Conservation (phyloP, 306 rosid species). For the Quercus alba region DNA sequence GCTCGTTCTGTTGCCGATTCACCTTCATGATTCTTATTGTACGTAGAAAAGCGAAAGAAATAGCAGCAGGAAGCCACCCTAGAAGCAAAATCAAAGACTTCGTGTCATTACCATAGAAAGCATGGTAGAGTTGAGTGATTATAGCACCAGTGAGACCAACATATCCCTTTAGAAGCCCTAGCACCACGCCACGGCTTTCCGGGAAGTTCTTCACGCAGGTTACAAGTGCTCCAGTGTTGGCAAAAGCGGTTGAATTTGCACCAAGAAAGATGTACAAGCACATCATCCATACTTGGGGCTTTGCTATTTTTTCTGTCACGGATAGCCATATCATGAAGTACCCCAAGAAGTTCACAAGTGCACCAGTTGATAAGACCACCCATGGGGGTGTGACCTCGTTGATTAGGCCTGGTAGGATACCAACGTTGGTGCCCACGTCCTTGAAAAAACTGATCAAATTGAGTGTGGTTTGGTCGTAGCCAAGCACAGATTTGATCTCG, state of each 20-base stretch:
- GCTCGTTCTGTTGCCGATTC: conserved; percentile 33
- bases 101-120: conserved; percentile 49
- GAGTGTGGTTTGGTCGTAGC: conserved; percentile 44
- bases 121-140: conserved; percentile 55
- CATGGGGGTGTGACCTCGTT: conserved; percentile 35
- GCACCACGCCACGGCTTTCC: conserved; percentile 49
- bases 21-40: conserved; percentile 47
- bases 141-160: conserved; percentile 77
- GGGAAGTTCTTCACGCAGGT: conserved; percentile 82
- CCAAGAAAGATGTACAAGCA: conserved; percentile 65
- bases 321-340: conserved; percentile 86
- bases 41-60: conserved; percentile 46
- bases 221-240: conserved; percentile 71
- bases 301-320: conserved; percentile 31
- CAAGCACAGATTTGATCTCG: conserved; percentile 31
- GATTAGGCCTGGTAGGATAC: conserved; percentile 34
- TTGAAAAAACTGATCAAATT: conserved; percentile 42
- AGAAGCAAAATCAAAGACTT: conserved; percentile 51
- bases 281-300: conserved; percentile 65
- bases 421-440: conserved; percentile 31
- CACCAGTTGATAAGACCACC: conserved; percentile 42
- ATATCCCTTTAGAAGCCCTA: conserved; percentile 64
- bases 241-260: conserved; percentile 64
- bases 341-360: conserved; percentile 57
- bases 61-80: conserved; percentile 70